Conservation (phyloP, 2,329 filamentous ascomycete genomes). For the Raffaelea albimanens region DNA sequence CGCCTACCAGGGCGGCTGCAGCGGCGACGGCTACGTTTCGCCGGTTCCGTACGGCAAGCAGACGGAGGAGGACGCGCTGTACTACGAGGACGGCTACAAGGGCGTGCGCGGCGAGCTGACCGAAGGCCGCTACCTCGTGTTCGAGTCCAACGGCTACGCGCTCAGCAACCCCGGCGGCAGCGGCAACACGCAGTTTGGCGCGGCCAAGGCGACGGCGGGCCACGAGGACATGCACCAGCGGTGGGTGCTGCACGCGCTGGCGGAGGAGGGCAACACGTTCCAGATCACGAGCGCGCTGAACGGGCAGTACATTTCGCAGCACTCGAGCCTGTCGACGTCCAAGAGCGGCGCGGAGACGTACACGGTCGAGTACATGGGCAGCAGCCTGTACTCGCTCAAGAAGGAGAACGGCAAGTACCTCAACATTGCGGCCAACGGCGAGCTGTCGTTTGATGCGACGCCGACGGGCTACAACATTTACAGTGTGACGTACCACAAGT, state of each 20-base stretch:
- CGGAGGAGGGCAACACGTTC: constrained; percentile 18
- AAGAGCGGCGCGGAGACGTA: constrained; percentile 15
- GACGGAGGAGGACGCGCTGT: constrained; percentile 25
- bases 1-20: constrained; percentile 23
- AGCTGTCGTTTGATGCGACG: constrained; percentile 10
- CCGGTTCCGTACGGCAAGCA: constrained; percentile 35
- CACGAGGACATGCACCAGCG: constrained; percentile 34
- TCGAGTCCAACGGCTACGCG: constrained; percentile 35
- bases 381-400: constrained; percentile 15
- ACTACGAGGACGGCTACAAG: constrained; percentile 46
- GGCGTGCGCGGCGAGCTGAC: constrained; percentile 39
- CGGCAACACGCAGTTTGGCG: constrained; percentile 9
- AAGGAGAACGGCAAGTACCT: constrained; percentile 17
- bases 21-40: constrained; percentile 7
- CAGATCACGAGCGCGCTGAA: constrained; percentile 17
- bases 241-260: constrained; percentile 36
- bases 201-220: constrained; percentile 17
- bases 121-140: constrained; percentile 44
- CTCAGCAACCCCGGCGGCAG: constrained; percentile 23
- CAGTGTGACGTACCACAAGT: constrained; percentile 16
- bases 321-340: constrained; percentile 10
- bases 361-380: constrained; percentile 16
- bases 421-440: constrained; percentile 12
- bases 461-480: constrained; percentile 14
- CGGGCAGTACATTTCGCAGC: constrained; percentile 15